A percentile compares a stretch with the other conserved stretches of the same genome.
Conservation (phyloP, 108 stramenopile genomes). For the Stephanodiscus triporus region DNA sequence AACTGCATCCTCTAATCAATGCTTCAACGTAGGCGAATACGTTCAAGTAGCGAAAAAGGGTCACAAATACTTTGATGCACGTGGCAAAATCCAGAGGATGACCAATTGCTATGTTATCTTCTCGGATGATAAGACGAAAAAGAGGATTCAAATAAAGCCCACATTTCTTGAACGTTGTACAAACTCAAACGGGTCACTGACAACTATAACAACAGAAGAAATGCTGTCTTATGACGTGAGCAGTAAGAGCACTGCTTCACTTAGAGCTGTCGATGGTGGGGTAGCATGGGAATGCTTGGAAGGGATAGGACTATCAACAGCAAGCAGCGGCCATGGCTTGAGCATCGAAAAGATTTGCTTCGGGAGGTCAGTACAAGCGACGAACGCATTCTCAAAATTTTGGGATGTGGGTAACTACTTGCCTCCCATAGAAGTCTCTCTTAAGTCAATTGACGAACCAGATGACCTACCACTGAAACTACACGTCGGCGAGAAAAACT, state of each 20-base stretch:
- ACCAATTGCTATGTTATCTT: slow-evolving; percentile 12
- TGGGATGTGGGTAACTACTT: slow-evolving; percentile 4
- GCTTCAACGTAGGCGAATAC: no score
- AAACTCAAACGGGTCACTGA: not conserved
- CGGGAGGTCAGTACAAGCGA: not conserved
- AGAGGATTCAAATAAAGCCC: slow-evolving; percentile 2
- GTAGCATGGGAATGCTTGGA: not conserved
- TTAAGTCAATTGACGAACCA: not conserved
- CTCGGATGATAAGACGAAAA: not conserved
- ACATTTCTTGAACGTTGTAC: not conserved
- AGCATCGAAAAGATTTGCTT: slow-evolving; percentile 5
- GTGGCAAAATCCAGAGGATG: not conserved
- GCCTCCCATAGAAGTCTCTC: slow-evolving; percentile 6
- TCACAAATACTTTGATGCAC: not conserved
- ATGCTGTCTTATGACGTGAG: not conserved
- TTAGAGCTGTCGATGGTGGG: not conserved
- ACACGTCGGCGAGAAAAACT: not conserved
- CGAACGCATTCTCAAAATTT: not conserved
- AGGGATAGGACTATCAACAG: not conserved
- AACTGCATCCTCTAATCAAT: not conserved
- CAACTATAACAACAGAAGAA: not conserved
- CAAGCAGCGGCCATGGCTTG: not conserved
- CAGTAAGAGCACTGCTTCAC: not conserved
- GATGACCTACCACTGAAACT: slow-evolving; percentile 8
- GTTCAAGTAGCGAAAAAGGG: no score